A percentile compares a stretch with the other conserved stretches of the same genome.
These are phyloP conservation scores for Beauveria caledonica DNA, from an alignment of 2,329 filamentous ascomycete species.

Conservation along the genomic window DNA sequence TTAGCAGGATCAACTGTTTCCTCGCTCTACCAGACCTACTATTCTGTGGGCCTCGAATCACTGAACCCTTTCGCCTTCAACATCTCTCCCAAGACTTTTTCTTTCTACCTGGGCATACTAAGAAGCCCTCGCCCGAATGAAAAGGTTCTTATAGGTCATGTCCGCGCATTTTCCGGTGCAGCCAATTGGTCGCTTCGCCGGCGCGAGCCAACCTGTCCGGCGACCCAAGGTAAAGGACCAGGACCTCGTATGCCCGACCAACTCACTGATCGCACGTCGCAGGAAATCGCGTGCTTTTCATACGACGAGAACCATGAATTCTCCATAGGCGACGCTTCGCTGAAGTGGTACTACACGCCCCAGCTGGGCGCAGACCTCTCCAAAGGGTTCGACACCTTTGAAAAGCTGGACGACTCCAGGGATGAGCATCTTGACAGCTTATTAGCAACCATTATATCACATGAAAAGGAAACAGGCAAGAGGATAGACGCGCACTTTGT, in stretches of 20 bases:
- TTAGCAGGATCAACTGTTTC: neutral
- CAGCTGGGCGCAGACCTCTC: slow-evolving; percentile 64
- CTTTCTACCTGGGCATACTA: neutral
- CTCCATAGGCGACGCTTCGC: slow-evolving; percentile 65
- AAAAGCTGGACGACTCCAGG: slow-evolving; percentile 70
- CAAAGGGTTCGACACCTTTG: slow-evolving; percentile 72
- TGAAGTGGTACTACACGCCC: slow-evolving; percentile 84
- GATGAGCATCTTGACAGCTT: slow-evolving; percentile 86
- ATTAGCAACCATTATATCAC: slow-evolving; percentile 62
- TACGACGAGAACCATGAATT: slow-evolving; percentile 80
- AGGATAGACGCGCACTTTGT: slow-evolving; percentile 70
- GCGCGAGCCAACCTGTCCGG: slow-evolving; percentile 61
- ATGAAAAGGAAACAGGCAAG: slow-evolving; percentile 61
- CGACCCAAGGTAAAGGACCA: slow-evolving; percentile 56
- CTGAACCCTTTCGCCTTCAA: neutral
- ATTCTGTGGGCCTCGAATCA: neutral
- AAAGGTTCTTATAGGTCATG: neutral
- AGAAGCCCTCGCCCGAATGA: neutral
- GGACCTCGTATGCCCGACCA: neutral
- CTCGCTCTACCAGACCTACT: neutral
- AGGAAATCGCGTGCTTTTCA: slow-evolving; percentile 91
- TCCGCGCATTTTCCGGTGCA: slow-evolving; percentile 50
- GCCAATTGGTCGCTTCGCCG: slow-evolving; percentile 60
- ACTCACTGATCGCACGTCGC: neutral
- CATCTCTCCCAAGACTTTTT: neutral